A percentile compares a stretch with the other conserved stretches of the same genome.
Conservation (phyloP, 2,329 filamentous ascomycete genomes). For the Trichoderma citrinoviride region DNA sequence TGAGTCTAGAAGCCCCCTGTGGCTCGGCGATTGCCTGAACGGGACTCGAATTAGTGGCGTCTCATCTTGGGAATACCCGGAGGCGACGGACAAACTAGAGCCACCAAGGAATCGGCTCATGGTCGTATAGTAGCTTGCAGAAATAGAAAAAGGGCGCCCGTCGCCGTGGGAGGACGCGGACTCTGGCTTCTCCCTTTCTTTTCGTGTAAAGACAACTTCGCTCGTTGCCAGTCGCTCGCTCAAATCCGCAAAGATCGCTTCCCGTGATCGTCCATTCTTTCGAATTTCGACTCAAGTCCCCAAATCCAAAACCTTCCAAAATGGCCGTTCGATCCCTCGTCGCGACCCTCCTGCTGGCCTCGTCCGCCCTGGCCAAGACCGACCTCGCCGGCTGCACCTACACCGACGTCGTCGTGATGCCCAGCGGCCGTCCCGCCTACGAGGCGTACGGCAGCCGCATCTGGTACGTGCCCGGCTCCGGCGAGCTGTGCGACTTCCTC, state of each 20-base stretch:
- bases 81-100: not conserved
- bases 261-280: conserved; percentile 20
- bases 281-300: not conserved
- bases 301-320: conserved; percentile 9
- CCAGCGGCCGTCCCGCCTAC: conserved; percentile 37
- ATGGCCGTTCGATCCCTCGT: conserved; percentile 37
- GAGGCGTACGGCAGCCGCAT: conserved; percentile 48
- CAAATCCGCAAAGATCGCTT: not conserved
- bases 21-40: conserved; percentile 20
- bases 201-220: not conserved
- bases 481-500: conserved; percentile 61
- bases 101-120: not conserved
- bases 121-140: too few species aligned
- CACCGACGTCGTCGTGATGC: conserved; percentile 35
- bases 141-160: conserved; percentile 10
- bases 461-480: conserved; percentile 61
- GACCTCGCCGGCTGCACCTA: conserved; percentile 47
- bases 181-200: not conserved
- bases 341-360: conserved; percentile 32
- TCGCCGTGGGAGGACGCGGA: not conserved
- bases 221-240: conserved; percentile 20
- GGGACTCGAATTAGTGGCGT: not conserved
- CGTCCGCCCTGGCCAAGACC: conserved; percentile 42
- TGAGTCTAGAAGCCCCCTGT: not conserved
- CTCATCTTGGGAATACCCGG: not conserved